phyloP scores from a whole-genome alignment of 345 rosid genomes.

The Syzygium aromaticum region DNA sequence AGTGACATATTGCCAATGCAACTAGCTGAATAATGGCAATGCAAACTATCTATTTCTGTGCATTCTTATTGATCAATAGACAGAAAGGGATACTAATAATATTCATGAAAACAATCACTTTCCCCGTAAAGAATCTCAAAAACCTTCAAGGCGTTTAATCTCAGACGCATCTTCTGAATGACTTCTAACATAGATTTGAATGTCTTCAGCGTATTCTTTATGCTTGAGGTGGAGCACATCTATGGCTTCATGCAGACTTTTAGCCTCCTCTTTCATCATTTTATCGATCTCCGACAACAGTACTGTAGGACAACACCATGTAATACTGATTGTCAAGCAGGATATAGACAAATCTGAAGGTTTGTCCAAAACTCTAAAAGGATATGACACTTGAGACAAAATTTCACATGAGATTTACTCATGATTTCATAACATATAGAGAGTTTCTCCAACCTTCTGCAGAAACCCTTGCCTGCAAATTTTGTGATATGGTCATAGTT shows the following conservation, averaged over 20 bases:
- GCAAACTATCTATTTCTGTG: background rate
- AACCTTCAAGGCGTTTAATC: constrained; percentile 75
- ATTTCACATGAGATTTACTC: constrained; percentile 1
- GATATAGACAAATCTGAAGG: constrained; percentile 7
- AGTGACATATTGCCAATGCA: background rate
- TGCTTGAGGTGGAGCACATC: constrained; percentile 61
- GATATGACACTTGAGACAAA: constrained; percentile 4
- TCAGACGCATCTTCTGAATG: constrained; percentile 61
- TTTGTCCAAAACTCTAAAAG: background rate
- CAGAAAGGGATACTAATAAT: background rate
- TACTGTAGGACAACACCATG: background rate
- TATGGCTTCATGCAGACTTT: constrained; percentile 44
- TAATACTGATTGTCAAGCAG: background rate
- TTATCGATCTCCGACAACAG: constrained; percentile 62
- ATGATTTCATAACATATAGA: constrained; percentile 1
- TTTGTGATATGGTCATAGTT: constrained; percentile 40
- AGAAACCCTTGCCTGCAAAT: constrained; percentile 29
- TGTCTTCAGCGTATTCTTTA: constrained; percentile 36
- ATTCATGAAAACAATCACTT: background rate
- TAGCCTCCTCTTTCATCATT: constrained; percentile 78
- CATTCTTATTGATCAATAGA: background rate
- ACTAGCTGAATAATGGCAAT: background rate
- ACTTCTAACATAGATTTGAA: constrained; percentile 37
- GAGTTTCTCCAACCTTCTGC: constrained; percentile 58
- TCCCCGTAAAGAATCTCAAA: background rate